phyloP scores from a whole-genome alignment of 23 red algal species.

The Agarophyton chilense region DNA sequence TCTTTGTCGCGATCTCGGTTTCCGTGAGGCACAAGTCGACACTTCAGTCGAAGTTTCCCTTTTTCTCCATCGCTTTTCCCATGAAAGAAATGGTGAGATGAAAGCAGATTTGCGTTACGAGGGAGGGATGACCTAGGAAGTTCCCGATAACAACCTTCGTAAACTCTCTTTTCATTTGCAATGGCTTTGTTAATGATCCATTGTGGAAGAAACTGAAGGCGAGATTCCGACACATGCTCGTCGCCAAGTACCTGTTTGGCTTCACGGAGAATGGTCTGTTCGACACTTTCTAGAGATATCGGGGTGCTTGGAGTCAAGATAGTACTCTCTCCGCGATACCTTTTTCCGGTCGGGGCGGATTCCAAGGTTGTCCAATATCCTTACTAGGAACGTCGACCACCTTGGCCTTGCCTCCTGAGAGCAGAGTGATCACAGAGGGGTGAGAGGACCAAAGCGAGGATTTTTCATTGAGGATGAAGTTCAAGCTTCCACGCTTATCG shows the following conservation, averaged over 20 bases:
- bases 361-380: too few species aligned
- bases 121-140: background rate
- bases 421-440: too few species aligned
- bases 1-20: too few species aligned
- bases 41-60: slow-evolving; percentile 24
- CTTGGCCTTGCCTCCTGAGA: background rate
- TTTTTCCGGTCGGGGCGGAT: slow-evolving; percentile 25
- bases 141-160: slow-evolving; percentile 20
- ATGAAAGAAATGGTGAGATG: slow-evolving; percentile 59
- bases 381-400: background rate
- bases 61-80: slow-evolving; percentile 19
- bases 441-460: too few species aligned
- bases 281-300: too few species aligned
- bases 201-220: slow-evolving; percentile 14
- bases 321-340: background rate
- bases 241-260: too few species aligned
- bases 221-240: too few species aligned
- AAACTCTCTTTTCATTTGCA: slow-evolving; percentile 10
- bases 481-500: too few species aligned
- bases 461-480: too few species aligned
- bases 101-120: background rate
- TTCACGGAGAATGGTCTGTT: too few species aligned
- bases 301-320: background rate
- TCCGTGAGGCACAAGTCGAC: slow-evolving; percentile 37
- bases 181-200: slow-evolving; percentile 40